A percentile compares a stretch with the other conserved stretches of the same genome.
phyloP scores from a whole-genome alignment of 2,329 filamentous ascomycete genomes.

The Fusarium pseudoanthophilum region DNA sequence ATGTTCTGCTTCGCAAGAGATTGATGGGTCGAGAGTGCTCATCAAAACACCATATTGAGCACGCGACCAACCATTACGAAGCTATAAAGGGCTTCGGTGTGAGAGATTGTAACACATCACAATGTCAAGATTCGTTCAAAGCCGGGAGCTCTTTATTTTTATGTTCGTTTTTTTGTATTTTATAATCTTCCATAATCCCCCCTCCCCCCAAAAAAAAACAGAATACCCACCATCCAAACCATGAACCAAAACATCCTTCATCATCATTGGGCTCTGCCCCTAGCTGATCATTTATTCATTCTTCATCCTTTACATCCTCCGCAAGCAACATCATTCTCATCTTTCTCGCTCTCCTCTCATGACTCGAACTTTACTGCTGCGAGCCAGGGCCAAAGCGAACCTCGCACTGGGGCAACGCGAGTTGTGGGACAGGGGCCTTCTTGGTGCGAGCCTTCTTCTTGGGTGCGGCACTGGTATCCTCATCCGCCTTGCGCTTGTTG shows the following conservation, averaged over 20 bases:
- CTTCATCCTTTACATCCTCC: neutral
- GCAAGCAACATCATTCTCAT: neutral
- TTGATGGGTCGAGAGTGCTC: neutral
- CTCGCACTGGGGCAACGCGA: neutral
- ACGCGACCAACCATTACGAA: neutral
- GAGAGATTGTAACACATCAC: neutral
- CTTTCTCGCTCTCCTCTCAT: neutral
- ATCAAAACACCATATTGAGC: neutral
- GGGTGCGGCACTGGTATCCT: neutral
- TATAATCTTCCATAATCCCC: neutral
- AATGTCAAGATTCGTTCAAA: neutral
- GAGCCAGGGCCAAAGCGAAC: neutral
- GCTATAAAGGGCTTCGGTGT: neutral
- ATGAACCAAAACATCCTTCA: neutral
- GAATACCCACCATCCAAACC: neutral
- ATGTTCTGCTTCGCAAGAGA: neutral
- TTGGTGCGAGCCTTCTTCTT: conserved; percentile 17
- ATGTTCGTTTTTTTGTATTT: neutral
- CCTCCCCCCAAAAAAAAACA: neutral
- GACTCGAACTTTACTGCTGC: neutral
- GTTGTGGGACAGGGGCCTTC: neutral
- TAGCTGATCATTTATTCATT: neutral
- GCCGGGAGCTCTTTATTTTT: neutral
- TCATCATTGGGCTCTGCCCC: neutral
- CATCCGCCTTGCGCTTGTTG: conserved; percentile 15